Evolutionary conservation across 345 rosid genomes (phyloP), one percentile per base, ranked within the genome.

Genomic region (Ceriops tagal): DNA sequence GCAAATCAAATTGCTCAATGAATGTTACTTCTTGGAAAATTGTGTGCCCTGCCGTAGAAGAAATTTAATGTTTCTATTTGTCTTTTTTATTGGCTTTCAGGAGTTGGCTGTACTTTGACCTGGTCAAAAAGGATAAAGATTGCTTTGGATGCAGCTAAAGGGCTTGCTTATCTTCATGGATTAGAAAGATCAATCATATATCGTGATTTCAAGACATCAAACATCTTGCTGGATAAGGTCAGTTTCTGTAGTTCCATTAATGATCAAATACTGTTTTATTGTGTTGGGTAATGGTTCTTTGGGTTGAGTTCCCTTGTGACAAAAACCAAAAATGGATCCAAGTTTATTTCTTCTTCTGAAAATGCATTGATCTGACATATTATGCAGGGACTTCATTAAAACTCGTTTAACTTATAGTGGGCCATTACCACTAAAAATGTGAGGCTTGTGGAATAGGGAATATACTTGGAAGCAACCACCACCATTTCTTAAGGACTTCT

Each of bases 151-250:
- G 98, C 90, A 67, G 99, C 99, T 56, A 90, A 82, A 83, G 98
- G 99, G 60, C 98, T 96, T 70, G 93, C 96, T 39, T 84, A 81
- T 87, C 99, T 96, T 81, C 99, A 92, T 78, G 90, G 89, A 72
- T 96, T 96, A 19, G 93, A 89, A 76, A 83, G 96, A 64, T 84
- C 96, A 16, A 70, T 96, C 73, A 96, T 96, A 67, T 96, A 96
- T 83, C 97, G 99, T 18, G 99, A 96, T 78, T 85, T 96, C 82
- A 96, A 96, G 89, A 88, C 97, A 61, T 93, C 99, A 58, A 96
- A 96, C 79, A 82, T 96, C 87, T 86, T 96, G 81, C 86, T 95
- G 64, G 96, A 90, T 73, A 81, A 62, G 82, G 98, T 90, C 65
- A 73, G 89, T 81, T 59, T 31, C 47, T 52, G 35, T 61, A 53